Percentiles rank a stretch among this genome's conserved stretches.
Evolutionary conservation across 2,329 filamentous ascomycete species (phyloP).

Genomic region (Sporothrix pallida): DNA sequence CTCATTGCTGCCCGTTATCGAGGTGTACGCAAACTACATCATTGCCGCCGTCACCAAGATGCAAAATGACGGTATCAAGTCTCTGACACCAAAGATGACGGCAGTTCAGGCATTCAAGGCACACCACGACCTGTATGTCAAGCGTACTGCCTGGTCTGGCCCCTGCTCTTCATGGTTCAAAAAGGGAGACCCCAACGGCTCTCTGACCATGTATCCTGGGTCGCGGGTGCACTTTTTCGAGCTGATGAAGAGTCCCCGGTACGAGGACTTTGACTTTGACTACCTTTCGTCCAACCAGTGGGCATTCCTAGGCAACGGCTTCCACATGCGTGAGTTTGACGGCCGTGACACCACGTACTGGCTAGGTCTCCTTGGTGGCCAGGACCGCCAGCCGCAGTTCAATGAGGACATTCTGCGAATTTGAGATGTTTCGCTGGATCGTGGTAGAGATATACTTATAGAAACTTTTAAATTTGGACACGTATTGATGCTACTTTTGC

Average conservation of each 20-base stretch:
- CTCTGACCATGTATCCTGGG: slow-evolving; percentile 22
- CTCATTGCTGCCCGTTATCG: slow-evolving; percentile 24
- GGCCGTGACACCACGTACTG: slow-evolving; percentile 47
- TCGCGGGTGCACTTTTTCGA: slow-evolving; percentile 23
- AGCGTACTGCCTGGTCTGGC: slow-evolving; percentile 42
- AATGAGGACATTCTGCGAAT: slow-evolving; percentile 6
- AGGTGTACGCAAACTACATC: slow-evolving; percentile 23
- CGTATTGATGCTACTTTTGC: too few relatives aligned
- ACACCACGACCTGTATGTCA: slow-evolving; percentile 43
- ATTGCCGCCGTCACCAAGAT: neutral
- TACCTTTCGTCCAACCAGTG: slow-evolving; percentile 46
- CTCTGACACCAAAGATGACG: neutral
- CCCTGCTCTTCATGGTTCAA: slow-evolving; percentile 42
- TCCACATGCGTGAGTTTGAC: slow-evolving; percentile 15
- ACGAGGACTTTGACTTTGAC: slow-evolving; percentile 18
- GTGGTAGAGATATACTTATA: too few relatives aligned
- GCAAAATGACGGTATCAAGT: neutral
- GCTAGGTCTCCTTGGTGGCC: slow-evolving; percentile 1
- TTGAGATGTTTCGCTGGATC: neutral
- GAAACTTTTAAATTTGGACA: too few relatives aligned
- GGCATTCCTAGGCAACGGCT: slow-evolving; percentile 18
- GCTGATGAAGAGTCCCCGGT: neutral
- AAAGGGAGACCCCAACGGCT: slow-evolving; percentile 38
- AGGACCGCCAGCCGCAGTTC: slow-evolving; percentile 5
- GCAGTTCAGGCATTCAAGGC: slow-evolving; percentile 37